Evolutionary conservation across 768 basidiomycete genomes (phyloP), one percentile per base, ranked within the genome.

Genomic region (Daedaleopsis nitida): DNA sequence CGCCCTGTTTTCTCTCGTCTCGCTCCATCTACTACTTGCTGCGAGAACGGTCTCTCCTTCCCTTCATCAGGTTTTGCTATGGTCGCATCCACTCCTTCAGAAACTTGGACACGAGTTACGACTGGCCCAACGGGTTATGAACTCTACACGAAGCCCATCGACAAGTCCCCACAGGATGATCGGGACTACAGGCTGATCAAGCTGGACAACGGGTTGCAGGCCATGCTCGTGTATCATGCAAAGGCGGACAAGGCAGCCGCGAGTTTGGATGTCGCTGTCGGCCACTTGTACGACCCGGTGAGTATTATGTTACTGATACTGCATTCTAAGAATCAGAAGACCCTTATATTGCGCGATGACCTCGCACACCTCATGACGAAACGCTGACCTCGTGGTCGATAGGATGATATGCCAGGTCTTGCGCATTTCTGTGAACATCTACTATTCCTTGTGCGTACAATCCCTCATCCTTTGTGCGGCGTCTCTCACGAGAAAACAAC

Each of bases 351-450:
- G n/a, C n/a, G n/a, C n/a, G n/a, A n/a, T n/a, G n/a, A n/a, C n/a
- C n/a, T n/a, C n/a, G n/a, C n/a, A n/a, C n/a, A n/a, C n/a, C n/a
- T n/a, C n/a, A n/a, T n/a, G n/a, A n/a, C n/a, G n/a, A n/a, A n/a
- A n/a, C n/a, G 12, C 57, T 57, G 24, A 64, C 50, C 43, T 17
- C 53, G 17, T 19, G 35, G 51, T 37, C 6, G 35, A n/a, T 52
- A 92, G 86, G 86, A 83, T 71, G 94, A 96, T 70, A 90, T 95
- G 83, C 94, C 92, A 11, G 94, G 94, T 12, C 81, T 96, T 47
- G 94, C 94, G 51, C 94, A 96, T 74, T 96, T 96, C 71, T 96
- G 95, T 76, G 96, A 99, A 73, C 96, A 99, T 74, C 72, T 99
- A 52, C 75, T 97, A 63, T 99, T 99, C 76, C 93, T 99, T 88